Evolutionary conservation across 2,329 filamentous ascomycete genomes (phyloP).

Genomic region (Thielaviopsis musarum): DNA sequence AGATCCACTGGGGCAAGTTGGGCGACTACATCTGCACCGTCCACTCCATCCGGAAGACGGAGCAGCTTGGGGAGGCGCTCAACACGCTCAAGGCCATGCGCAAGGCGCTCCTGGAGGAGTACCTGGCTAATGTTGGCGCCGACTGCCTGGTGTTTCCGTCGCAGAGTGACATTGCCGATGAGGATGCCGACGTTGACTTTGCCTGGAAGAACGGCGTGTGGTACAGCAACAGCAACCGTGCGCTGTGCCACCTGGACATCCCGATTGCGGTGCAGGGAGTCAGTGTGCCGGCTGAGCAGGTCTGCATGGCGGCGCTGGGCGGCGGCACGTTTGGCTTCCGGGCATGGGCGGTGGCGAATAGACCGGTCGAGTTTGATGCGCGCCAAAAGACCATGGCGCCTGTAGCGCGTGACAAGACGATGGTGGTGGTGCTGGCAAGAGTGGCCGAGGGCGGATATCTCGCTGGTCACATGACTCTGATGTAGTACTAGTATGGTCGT

Average conservation of each 20-base stretch:
- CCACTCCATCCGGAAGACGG: slow-evolving; percentile 24
- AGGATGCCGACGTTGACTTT: slow-evolving; percentile 26
- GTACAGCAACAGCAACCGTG: slow-evolving; percentile 36
- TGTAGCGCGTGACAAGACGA: slow-evolving; percentile 13
- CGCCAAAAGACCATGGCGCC: slow-evolving; percentile 11
- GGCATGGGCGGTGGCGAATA: neutral
- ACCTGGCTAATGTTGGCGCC: slow-evolving; percentile 25
- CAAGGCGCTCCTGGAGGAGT: slow-evolving; percentile 32
- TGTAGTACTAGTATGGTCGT: slow-evolving; percentile 5
- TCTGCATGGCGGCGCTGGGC: neutral
- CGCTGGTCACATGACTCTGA: slow-evolving; percentile 6
- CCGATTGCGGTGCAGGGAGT: slow-evolving; percentile 17
- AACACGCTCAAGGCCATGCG: slow-evolving; percentile 30
- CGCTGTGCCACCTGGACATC: slow-evolving; percentile 35
- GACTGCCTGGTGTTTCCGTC: slow-evolving; percentile 33
- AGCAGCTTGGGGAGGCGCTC: slow-evolving; percentile 26
- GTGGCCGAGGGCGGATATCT: slow-evolving; percentile 5
- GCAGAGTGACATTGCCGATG: slow-evolving; percentile 31
- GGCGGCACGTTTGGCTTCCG: slow-evolving; percentile 2
- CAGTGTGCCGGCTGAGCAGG: neutral
- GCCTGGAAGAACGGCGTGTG: slow-evolving; percentile 27
- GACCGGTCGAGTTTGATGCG: slow-evolving; percentile 6
- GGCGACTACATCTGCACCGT: slow-evolving; percentile 13
- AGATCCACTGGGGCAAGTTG: slow-evolving; percentile 15
- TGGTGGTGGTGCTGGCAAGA: slow-evolving; percentile 14